Conservation (phyloP, 2,329 filamentous ascomycete species). For the Emergomyces orientalis region DNA sequence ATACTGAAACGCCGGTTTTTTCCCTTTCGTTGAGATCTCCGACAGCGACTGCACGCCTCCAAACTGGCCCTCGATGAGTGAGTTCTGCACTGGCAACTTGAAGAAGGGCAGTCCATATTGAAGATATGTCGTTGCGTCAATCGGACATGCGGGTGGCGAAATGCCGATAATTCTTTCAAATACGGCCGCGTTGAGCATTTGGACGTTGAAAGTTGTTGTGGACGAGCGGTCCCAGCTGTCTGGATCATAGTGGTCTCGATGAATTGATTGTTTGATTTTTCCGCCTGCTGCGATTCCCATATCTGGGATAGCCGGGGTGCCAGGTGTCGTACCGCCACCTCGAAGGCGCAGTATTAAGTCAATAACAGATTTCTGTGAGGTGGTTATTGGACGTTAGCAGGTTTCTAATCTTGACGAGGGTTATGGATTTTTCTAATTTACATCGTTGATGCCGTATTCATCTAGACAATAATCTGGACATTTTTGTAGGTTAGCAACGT, state of each 20-base stretch:
- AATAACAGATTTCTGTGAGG: slow-evolving; percentile 12
- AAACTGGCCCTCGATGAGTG: background rate
- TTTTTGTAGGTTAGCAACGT: background rate
- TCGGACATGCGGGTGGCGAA: slow-evolving; percentile 26
- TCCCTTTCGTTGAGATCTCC: background rate
- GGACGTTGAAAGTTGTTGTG: slow-evolving; percentile 20
- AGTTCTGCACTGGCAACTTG: slow-evolving; percentile 19
- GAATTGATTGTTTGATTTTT: slow-evolving; percentile 34
- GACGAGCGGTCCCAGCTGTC: slow-evolving; percentile 24
- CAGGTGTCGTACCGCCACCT: slow-evolving; percentile 11
- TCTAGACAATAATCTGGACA: background rate
- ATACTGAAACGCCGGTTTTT: background rate
- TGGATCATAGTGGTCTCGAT: slow-evolving; percentile 21
- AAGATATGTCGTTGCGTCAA: slow-evolving; percentile 29
- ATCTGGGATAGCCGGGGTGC: background rate
- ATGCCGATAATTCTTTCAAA: slow-evolving; percentile 28
- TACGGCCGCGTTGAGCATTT: slow-evolving; percentile 15
- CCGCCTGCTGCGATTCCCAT: slow-evolving; percentile 37
- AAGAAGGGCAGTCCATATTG: slow-evolving; percentile 31
- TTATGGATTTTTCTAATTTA: background rate
- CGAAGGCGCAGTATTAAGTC: slow-evolving; percentile 18
- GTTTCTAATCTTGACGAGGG: background rate
- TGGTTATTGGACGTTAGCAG: background rate
- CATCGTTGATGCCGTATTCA: background rate
- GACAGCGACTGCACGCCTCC: slow-evolving; percentile 3